Conservation (phyloP, 2,329 filamentous ascomycete species). For the Paracoccidioides brasiliensis region DNA sequence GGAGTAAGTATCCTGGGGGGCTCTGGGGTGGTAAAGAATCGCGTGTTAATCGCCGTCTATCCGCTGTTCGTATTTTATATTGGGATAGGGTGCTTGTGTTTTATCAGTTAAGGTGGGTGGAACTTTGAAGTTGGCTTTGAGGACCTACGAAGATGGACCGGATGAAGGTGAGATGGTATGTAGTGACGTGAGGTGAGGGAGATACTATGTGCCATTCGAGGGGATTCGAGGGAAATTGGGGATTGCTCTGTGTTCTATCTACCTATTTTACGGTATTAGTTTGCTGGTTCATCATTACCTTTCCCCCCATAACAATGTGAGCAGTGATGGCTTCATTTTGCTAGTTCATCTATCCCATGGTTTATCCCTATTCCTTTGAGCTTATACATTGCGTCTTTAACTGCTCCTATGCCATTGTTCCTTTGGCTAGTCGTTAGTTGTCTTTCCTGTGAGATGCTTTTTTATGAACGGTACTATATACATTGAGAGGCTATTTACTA, state of each 20-base stretch:
- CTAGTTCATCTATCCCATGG: too few species aligned
- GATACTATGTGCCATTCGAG: too few species aligned
- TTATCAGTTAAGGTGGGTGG: slow-evolving; percentile 60
- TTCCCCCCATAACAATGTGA: too few species aligned
- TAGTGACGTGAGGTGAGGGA: too few species aligned
- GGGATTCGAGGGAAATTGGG: too few species aligned
- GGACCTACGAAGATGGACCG: background rate
- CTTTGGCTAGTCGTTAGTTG: background rate
- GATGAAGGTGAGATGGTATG: background rate
- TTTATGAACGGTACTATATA: background rate
- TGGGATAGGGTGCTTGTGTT: slow-evolving; percentile 84
- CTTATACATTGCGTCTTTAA: too few species aligned
- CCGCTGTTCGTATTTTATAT: slow-evolving; percentile 93
- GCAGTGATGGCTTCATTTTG: too few species aligned
- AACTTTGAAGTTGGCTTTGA: background rate
- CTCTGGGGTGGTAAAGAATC: slow-evolving; percentile 88
- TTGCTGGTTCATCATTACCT: too few species aligned
- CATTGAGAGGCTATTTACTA: background rate
- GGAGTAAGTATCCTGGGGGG: slow-evolving; percentile 92
- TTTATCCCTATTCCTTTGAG: too few species aligned
- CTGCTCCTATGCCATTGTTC: background rate
- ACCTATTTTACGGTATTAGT: too few species aligned
- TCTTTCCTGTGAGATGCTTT: background rate
- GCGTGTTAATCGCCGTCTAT: slow-evolving; percentile 86
- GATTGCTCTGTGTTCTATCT: too few species aligned